Evolutionary conservation across 495 filamentous ascomycete species (phyloP).

Genomic region (Cercophora sp.): DNA sequence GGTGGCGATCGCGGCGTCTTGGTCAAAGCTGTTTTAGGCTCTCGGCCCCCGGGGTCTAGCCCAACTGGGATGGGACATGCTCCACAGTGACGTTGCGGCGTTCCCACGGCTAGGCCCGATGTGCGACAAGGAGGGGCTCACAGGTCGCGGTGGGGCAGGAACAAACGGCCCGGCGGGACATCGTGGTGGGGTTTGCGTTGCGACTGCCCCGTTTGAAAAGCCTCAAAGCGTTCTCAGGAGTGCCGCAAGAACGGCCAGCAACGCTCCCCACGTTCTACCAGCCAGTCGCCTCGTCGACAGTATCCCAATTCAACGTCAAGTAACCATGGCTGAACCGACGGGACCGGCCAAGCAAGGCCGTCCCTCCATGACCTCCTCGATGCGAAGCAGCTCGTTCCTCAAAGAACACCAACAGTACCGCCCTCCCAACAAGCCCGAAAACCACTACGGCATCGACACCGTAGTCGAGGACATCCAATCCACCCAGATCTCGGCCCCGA

Average conservation of each 20-base stretch:
- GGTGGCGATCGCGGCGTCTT: too few species aligned
- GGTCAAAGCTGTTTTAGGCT: too few species aligned
- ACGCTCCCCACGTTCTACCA: background rate
- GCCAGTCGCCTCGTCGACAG: background rate
- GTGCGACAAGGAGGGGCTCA: slow-evolving; percentile 2
- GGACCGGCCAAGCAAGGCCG: slow-evolving; percentile 29
- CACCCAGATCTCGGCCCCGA: slow-evolving; percentile 30
- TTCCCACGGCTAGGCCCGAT: too few species aligned
- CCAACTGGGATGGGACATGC: too few species aligned
- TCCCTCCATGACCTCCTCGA: slow-evolving; percentile 42
- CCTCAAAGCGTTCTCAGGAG: background rate
- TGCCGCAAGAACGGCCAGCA: background rate
- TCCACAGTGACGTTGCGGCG: too few species aligned
- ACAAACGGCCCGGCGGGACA: background rate
- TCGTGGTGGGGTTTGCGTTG: background rate
- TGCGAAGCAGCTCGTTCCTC: slow-evolving; percentile 67
- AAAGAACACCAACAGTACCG: slow-evolving; percentile 74
- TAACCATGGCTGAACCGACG: slow-evolving; percentile 34
- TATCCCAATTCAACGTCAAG: background rate
- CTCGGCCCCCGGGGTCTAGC: too few species aligned
- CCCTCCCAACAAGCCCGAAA: slow-evolving; percentile 50
- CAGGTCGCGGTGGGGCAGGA: background rate
- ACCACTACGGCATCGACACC: slow-evolving; percentile 51
- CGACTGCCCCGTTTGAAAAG: slow-evolving; percentile 2
- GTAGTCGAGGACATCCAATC: slow-evolving; percentile 47